phyloP scores from a whole-genome alignment of 495 filamentous ascomycete genomes.

The Trichocladium uniseriatum region DNA sequence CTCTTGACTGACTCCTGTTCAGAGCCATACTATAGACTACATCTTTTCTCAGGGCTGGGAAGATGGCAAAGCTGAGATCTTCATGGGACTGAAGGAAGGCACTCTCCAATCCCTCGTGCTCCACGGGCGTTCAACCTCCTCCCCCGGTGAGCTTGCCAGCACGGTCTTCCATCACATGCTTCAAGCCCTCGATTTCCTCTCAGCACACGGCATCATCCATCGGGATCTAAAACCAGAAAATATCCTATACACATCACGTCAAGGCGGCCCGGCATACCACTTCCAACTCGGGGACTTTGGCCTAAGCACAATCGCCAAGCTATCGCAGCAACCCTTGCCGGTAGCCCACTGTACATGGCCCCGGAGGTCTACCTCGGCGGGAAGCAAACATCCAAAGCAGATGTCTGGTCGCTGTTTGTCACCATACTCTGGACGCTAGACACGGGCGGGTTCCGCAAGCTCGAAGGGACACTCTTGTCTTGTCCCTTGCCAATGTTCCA shows the following conservation, averaged over 20 bases:
- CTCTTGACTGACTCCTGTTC: too few relatives aligned
- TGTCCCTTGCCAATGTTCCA: too few relatives aligned
- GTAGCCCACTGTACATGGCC: neutral
- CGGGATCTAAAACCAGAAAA: slow-evolving; percentile 12
- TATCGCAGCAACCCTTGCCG: too few relatives aligned
- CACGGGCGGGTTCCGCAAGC: too few relatives aligned
- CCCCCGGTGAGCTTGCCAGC: neutral
- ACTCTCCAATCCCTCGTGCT: neutral
- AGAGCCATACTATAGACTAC: neutral
- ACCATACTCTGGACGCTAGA: slow-evolving; percentile 1
- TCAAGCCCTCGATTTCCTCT: slow-evolving; percentile 8
- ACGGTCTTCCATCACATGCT: slow-evolving; percentile 3
- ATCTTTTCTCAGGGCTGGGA: neutral
- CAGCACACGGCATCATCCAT: neutral
- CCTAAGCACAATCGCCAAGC: neutral
- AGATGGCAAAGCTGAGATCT: neutral
- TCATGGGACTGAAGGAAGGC: slow-evolving; percentile 3
- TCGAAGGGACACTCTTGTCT: too few relatives aligned
- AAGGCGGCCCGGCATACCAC: neutral
- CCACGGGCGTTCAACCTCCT: neutral
- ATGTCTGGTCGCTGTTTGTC: slow-evolving; percentile 5
- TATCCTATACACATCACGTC: slow-evolving; percentile 4
- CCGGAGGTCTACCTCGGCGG: neutral
- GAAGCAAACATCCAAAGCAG: neutral
- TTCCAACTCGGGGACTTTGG: slow-evolving; percentile 9